Percentiles rank a stretch among this genome's conserved stretches.
Evolutionary conservation across 2,329 filamentous ascomycete species (phyloP).

Genomic region (Leptographium galeiforme): DNA sequence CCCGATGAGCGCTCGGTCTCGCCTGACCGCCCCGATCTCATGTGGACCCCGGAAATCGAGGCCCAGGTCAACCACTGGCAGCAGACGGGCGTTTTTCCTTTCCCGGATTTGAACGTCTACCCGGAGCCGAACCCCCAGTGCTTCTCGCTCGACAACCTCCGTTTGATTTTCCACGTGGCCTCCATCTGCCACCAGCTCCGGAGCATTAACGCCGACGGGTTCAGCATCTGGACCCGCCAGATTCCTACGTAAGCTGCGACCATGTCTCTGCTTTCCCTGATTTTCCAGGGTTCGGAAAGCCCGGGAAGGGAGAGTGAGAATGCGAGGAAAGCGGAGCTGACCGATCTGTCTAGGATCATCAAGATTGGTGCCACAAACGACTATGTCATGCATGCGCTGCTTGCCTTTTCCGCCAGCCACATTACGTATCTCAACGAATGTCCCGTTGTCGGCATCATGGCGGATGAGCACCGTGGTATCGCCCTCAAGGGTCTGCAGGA

Average conservation of each 20-base stretch:
- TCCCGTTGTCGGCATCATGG: conserved; percentile 71
- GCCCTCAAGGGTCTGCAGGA: conserved; percentile 81
- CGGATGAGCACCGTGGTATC: conserved; percentile 75
- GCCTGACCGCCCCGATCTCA: conserved; percentile 53
- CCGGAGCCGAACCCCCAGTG: conserved; percentile 59
- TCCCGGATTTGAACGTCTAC: conserved; percentile 66
- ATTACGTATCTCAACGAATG: conserved; percentile 82
- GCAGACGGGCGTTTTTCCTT: conserved; percentile 71
- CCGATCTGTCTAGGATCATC: conserved; percentile 47
- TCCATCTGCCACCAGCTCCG: conserved; percentile 74
- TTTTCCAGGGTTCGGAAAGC: background rate
- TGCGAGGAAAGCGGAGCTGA: background rate
- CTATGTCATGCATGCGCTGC: conserved; percentile 87
- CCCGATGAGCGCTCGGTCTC: conserved; percentile 49
- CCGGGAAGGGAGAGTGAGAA: background rate
- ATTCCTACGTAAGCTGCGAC: conserved; percentile 64
- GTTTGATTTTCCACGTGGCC: conserved; percentile 82
- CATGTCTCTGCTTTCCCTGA: background rate
- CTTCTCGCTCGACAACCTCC: conserved; percentile 65
- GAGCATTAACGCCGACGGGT: conserved; percentile 61
- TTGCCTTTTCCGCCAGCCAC: conserved; percentile 91
- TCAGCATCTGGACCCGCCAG: conserved; percentile 85
- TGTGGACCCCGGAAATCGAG: conserved; percentile 81
- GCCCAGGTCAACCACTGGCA: conserved; percentile 72
- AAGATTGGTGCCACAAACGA: conserved; percentile 67